Evolutionary conservation across 2,329 filamentous ascomycete genomes (phyloP).

Genomic region (Neonectria coccinea): DNA sequence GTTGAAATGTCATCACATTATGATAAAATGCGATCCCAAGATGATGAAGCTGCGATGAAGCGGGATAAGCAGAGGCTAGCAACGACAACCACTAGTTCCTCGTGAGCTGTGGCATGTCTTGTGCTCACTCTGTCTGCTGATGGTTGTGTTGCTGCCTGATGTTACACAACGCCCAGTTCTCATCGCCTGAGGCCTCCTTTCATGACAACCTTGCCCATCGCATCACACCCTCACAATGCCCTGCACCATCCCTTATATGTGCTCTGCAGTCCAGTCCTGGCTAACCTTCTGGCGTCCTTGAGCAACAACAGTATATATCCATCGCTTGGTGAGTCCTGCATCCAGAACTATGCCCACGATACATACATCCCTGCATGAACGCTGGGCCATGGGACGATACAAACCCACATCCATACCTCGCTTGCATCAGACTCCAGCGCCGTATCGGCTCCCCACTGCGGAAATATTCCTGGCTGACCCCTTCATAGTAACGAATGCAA

Average conservation of each 20-base stretch:
- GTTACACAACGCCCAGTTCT: slow-evolving; percentile 2
- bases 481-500: slow-evolving; percentile 75
- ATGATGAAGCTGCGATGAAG: neutral
- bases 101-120: neutral
- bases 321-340: slow-evolving; percentile 66
- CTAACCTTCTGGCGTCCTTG: slow-evolving; percentile 34
- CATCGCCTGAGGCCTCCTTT: neutral
- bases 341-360: neutral
- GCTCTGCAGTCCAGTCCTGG: slow-evolving; percentile 11
- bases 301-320: slow-evolving; percentile 65
- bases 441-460: neutral
- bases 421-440: neutral
- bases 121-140: too few species aligned
- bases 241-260: neutral
- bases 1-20: neutral
- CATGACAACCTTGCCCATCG: neutral
- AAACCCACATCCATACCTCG: neutral
- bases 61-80: slow-evolving; percentile 11
- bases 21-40: neutral
- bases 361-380: neutral
- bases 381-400: neutral
- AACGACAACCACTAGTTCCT: neutral
- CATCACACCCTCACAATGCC: slow-evolving; percentile 3
- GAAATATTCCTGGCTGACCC: slow-evolving; percentile 18
- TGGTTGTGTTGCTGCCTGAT: neutral